These are phyloP conservation scores for Phaeosphaeriaceae sp. DNA, from an alignment of 2,329 filamentous ascomycete species.

Conservation along the genomic window DNA sequence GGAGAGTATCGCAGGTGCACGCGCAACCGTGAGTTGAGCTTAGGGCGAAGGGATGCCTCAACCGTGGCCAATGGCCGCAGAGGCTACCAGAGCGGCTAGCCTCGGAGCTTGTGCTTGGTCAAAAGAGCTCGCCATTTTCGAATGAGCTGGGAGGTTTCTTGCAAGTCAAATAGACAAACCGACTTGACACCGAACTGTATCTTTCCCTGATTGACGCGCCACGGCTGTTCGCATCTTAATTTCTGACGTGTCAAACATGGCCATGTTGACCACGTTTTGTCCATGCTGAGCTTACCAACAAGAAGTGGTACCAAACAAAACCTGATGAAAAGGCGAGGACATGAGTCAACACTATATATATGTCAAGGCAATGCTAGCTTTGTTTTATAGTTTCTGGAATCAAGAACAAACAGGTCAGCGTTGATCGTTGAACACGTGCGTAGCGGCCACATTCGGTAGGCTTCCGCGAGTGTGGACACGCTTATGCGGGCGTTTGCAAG, in stretches of 20 bases:
- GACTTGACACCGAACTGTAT: background rate
- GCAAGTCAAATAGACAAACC: background rate
- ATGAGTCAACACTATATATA: background rate
- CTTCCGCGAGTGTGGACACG: background rate
- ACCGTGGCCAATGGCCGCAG: slow-evolving; percentile 4
- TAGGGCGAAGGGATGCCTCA: slow-evolving; percentile 17
- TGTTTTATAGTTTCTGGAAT: background rate
- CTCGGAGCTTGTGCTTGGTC: too few relatives aligned
- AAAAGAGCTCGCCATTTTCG: too few relatives aligned
- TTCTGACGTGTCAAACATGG: too few relatives aligned
- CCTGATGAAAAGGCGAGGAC: background rate
- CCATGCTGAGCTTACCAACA: background rate
- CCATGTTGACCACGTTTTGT: too few relatives aligned
- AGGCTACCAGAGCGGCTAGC: background rate
- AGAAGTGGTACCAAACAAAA: background rate
- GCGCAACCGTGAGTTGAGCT: slow-evolving; percentile 10
- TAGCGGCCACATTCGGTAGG: background rate
- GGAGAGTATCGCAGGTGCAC: slow-evolving; percentile 3
- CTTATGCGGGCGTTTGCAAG: slow-evolving; percentile 1
- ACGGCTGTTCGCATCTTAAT: too few relatives aligned
- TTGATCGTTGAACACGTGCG: slow-evolving; percentile 3
- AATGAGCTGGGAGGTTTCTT: too few relatives aligned
- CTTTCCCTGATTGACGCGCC: too few relatives aligned
- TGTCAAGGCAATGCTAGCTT: background rate
- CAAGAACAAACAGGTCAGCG: background rate